Percentiles rank a stretch among this genome's conserved stretches.
These are phyloP conservation scores for Ceratobasidium sp. DNA, from an alignment of 1,284 basidiomycete genomes.

Conservation along the genomic window DNA sequence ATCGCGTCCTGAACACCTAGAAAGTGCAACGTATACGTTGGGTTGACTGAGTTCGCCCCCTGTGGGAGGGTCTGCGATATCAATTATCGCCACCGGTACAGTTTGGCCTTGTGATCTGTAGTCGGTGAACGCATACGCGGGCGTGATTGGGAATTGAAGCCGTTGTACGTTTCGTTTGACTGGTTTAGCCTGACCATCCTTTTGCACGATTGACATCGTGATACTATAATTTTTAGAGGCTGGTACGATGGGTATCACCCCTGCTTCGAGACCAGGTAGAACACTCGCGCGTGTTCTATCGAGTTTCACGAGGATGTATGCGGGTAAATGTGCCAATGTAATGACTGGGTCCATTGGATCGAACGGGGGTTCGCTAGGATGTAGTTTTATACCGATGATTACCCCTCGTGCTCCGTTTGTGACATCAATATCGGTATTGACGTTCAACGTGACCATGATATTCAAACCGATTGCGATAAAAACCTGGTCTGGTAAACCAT, in stretches of 20 bases:
- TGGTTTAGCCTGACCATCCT: not conserved
- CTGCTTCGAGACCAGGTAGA: conserved; percentile 10
- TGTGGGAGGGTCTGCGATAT: conserved; percentile 53
- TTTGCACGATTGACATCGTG: conserved; percentile 11
- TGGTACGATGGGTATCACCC: conserved; percentile 44
- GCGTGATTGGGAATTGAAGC: conserved; percentile 57
- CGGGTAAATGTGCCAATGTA: conserved; percentile 20
- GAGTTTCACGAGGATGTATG: conserved; percentile 44
- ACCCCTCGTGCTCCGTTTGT: conserved; percentile 40
- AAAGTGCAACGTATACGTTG: conserved; percentile 57
- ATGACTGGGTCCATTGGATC: not conserved
- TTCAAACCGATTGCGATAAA: conserved; percentile 60
- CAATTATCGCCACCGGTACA: conserved; percentile 53
- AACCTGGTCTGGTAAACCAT: conserved; percentile 46
- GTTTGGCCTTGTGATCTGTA: conserved; percentile 58
- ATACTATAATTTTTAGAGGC: conserved; percentile 47
- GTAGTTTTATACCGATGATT: conserved; percentile 36
- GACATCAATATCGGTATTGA: conserved; percentile 43
- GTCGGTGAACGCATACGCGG: conserved; percentile 57
- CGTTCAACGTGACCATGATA: conserved; percentile 44
- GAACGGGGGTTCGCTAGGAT: conserved; percentile 6
- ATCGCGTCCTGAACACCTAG: conserved; percentile 53
- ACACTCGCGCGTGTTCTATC: conserved; percentile 11
- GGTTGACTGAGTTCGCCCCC: conserved; percentile 55
- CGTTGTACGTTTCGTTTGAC: conserved; percentile 2